A percentile compares a stretch with the other conserved stretches of the same genome.
phyloP scores from a whole-genome alignment of 208 protist species.

The Wallacemonas sp. region DNA sequence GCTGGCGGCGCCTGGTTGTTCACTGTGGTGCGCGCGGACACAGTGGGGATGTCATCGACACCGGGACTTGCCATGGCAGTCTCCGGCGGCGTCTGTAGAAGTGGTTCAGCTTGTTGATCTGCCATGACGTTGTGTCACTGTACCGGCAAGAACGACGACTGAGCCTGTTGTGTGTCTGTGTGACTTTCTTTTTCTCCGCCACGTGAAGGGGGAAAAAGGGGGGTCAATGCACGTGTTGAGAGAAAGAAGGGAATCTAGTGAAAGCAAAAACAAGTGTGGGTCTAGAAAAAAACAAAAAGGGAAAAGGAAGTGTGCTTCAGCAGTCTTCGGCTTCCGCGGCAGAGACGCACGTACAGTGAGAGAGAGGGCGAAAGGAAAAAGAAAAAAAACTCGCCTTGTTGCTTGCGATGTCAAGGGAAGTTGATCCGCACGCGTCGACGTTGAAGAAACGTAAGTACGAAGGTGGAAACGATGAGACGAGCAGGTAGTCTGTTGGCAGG shows the following conservation, averaged over 20 bases:
- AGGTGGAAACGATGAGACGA: not conserved
- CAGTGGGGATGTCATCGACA: too few relatives aligned
- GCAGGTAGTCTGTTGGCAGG: too few relatives aligned
- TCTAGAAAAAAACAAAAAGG: slow-evolving; percentile 9
- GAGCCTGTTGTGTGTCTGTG: not conserved
- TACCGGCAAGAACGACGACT: not conserved
- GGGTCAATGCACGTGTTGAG: not conserved
- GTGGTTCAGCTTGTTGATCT: too few relatives aligned
- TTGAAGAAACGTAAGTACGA: not conserved
- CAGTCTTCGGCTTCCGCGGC: not conserved
- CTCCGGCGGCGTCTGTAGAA: too few relatives aligned
- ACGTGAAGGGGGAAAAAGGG: not conserved
- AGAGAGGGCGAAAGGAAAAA: not conserved
- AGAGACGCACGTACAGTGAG: slow-evolving; percentile 3
- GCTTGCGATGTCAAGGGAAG: too few relatives aligned
- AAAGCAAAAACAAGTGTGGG: not conserved
- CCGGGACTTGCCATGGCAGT: too few relatives aligned
- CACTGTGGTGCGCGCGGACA: not conserved
- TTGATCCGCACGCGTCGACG: too few relatives aligned
- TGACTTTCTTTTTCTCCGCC: slow-evolving; percentile 19
- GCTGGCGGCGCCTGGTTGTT: not conserved
- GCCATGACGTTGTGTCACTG: too few relatives aligned
- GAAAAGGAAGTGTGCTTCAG: not conserved
- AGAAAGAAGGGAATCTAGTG: slow-evolving; percentile 16
- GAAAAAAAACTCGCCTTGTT: not conserved